These are phyloP conservation scores for Verticillium nonalfalfae DNA, from an alignment of 2,329 filamentous ascomycete genomes.

Conservation along the genomic window DNA sequence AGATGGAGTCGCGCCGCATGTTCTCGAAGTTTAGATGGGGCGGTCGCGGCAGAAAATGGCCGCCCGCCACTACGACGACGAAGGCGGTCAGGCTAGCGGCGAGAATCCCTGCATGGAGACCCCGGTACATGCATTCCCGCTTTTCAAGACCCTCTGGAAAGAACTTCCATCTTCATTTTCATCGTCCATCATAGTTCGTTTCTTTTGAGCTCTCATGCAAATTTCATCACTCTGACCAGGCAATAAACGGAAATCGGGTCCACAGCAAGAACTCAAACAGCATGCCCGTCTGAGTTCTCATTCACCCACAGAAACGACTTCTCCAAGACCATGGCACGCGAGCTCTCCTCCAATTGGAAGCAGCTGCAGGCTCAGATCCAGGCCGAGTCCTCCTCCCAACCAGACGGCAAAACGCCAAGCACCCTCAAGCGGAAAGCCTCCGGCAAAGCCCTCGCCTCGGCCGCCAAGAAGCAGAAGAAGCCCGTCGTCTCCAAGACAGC, in stretches of 20 bases:
- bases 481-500: slow-evolving; percentile 4
- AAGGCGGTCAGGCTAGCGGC: background rate
- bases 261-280: background rate
- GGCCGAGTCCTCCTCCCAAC: slow-evolving; percentile 29
- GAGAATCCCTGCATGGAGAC: background rate
- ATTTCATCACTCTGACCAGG: background rate
- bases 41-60: slow-evolving; percentile 9
- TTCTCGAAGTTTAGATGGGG: background rate
- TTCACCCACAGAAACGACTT: background rate
- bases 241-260: background rate
- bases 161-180: background rate
- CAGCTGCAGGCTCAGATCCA: slow-evolving; percentile 61
- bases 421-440: slow-evolving; percentile 36
- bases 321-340: slow-evolving; percentile 29
- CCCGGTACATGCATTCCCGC: background rate
- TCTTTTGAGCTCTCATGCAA: background rate
- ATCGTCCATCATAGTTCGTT: background rate
- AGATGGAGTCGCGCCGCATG: background rate
- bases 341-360: slow-evolving; percentile 70
- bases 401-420: background rate
- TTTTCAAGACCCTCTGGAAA: background rate
- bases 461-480: slow-evolving; percentile 21
- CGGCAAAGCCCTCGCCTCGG: slow-evolving; percentile 14
- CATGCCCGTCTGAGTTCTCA: background rate
- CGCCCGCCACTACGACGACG: background rate